Conservation (phyloP, 495 filamentous ascomycete species). For the Xylaria grammica region DNA sequence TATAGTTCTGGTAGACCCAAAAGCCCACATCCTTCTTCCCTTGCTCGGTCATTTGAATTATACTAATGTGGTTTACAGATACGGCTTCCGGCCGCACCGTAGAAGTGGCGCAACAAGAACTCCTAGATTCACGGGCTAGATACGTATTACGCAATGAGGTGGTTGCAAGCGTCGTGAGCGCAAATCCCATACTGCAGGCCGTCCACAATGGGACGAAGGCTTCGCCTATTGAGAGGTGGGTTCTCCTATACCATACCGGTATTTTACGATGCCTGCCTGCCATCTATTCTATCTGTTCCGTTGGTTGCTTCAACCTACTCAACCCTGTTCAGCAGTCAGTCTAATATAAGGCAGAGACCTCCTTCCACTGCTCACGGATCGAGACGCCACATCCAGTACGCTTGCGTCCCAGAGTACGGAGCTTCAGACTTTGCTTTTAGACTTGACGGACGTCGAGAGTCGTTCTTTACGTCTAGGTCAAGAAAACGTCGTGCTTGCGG, state of each 20-base stretch:
- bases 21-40: neutral
- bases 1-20: constrained; percentile 38
- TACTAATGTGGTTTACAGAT: constrained; percentile 22
- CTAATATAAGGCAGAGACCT: constrained; percentile 58
- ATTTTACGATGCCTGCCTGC: neutral
- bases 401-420: constrained; percentile 61
- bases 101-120: constrained; percentile 65
- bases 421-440: constrained; percentile 51
- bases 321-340: neutral
- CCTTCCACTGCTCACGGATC: constrained; percentile 65
- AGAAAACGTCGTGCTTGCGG: constrained; percentile 66
- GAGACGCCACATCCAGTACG: constrained; percentile 66
- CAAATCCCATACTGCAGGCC: constrained; percentile 76
- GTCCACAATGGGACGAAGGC: constrained; percentile 70
- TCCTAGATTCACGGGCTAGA: constrained; percentile 69
- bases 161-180: constrained; percentile 67
- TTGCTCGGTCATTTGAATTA: neutral
- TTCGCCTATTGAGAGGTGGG: constrained; percentile 71
- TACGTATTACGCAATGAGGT: constrained; percentile 71
- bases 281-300: constrained; percentile 13
- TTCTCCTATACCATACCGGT: neutral
- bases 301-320: too few species aligned
- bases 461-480: constrained; percentile 59
- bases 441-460: constrained; percentile 59
- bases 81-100: constrained; percentile 45